Base-by-base conservation (phyloP, 2,329 filamentous ascomycete species). In the Aspergillus piperis region DNA sequence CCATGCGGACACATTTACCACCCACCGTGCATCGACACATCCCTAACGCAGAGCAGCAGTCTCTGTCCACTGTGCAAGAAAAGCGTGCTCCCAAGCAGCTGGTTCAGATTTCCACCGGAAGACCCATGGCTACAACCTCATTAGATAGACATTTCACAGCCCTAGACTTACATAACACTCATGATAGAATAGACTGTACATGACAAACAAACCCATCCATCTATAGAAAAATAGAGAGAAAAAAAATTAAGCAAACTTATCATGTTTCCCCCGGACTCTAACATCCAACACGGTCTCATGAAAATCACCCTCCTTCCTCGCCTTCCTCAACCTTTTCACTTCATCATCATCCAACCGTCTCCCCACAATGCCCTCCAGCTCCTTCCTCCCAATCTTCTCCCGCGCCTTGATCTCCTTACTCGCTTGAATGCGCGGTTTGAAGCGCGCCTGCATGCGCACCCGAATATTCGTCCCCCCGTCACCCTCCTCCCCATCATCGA, bases 1-100 rank as follows among this genome's bases (percentile, higher is more conserved):
- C 87, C 91, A 0, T 99, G 95, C 68, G 88, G 90, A 0, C 95
- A 99, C 73, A 94, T 98, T 59, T 99, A 93, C 75, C 94, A 99
- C 66, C 89, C 91, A 0, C 89, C 90, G 65, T 99, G 95, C 71
- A 93, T 98, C 64, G 93, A 98, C 71, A 85, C 88, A 21, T 96
- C 95, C 69, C 81, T 98, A 11, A 82, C 84, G 47, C 83, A 87
- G 57, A 89, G 89, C 71, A 96, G 90, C 71, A 96, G 91, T 17
- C 82, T 97, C 2, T 99, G 95, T 70, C 94, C 95, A 0, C 81
- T 96, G 68, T 99, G 95, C 81, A 97, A 96, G 74, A 86, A 88
- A 62, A 90, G 86, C 53, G 91, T 93, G 69, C 78, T 97, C 1
- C 92, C 93, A 6, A n/a, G 68, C 11, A 36, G 32, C 32, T 36